Conservation (phyloP, 257 asterid species). For the Eustoma russellianum region DNA sequence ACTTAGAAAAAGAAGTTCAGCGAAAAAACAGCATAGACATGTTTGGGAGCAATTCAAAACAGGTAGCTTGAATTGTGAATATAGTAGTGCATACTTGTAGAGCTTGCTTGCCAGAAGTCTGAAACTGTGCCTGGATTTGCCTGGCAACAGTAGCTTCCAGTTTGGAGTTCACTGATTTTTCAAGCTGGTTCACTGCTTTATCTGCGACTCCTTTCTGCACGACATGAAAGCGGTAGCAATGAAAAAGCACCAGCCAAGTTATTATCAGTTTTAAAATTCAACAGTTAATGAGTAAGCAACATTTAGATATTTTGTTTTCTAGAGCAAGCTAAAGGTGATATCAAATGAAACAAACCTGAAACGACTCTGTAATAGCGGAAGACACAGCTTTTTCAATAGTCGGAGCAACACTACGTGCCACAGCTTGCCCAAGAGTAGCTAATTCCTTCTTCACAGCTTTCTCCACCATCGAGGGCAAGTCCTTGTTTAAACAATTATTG, state of each 20-base stretch:
- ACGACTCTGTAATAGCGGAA: slow-evolving; percentile 55
- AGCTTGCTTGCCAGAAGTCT: slow-evolving; percentile 93
- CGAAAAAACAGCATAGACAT: not conserved
- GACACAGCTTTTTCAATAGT: slow-evolving; percentile 68
- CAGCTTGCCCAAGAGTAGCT: slow-evolving; percentile 61
- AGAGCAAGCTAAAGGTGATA: too few species aligned
- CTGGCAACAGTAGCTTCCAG: slow-evolving; percentile 77
- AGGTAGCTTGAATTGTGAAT: not conserved
- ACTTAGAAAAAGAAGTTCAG: too few species aligned
- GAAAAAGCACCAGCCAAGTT: too few species aligned
- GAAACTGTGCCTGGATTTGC: slow-evolving; percentile 86
- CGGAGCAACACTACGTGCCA: slow-evolving; percentile 62
- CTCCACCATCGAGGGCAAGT: slow-evolving; percentile 65
- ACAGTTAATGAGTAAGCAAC: too few species aligned
- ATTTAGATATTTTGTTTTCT: too few species aligned
- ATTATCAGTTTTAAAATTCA: too few species aligned
- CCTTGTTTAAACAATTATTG: slow-evolving; percentile 67
- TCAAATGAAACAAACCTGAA: slow-evolving; percentile 47
- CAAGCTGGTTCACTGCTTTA: slow-evolving; percentile 83
- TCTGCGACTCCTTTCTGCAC: slow-evolving; percentile 95
- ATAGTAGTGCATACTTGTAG: slow-evolving; percentile 52
- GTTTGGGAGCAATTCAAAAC: not conserved
- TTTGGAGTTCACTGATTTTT: slow-evolving; percentile 72
- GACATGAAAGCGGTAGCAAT: slow-evolving; percentile 15
- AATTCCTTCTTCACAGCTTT: slow-evolving; percentile 74